Evolutionary conservation across 164 flowering plant genomes (phyloP), one percentile per base, ranked within the genome.

Genomic region (Paratinospora sagittata): DNA sequence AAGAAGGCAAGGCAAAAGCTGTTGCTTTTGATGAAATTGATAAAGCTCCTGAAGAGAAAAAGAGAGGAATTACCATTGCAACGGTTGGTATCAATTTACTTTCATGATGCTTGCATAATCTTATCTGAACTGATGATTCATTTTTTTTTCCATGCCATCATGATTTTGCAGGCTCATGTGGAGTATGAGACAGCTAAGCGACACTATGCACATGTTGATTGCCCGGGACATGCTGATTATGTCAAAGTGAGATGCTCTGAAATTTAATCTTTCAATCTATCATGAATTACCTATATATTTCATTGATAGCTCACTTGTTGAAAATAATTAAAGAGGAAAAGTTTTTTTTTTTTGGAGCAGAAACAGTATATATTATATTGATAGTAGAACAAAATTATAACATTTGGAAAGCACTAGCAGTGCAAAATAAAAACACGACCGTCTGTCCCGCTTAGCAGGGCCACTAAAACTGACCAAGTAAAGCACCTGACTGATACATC

Each of bases 21-120:
- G 65, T 91, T 74, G 94, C 98, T 33, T 95, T 92, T 77, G 97
- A 92, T 82, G 97, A 95, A 81, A 92, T 95, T 78, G 99, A 95
- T 78, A 95, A 95, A 82, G 99, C 98, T 71, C 98, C 99, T n/a
- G 99, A 95, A 78, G 99, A 92, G 88, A 91, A 86, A 75, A 89
- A 87, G 85, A 88, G 97, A 85, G 99, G 97, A 80, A 95, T 95
- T 78, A 95, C 99, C 12, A 95, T 95, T 83, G 92, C 99, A 39
- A 90, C 98, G 83, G 99, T 95, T 70, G 26, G 83, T 3, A 27
- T 3, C 63, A 45, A 26, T 72, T 75, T 37, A 61, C 12, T 71
- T 72, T 30, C 14, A 37, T 69, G 47, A 19, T 52, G 60, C 34
- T 27, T 61, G 73, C 12, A 3, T 77, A 55, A 33, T 57, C n/a